Percentiles rank a stretch among this genome's conserved stretches.
Conservation (phyloP, 768 basidiomycete genomes). For the Mycena capillaripes region DNA sequence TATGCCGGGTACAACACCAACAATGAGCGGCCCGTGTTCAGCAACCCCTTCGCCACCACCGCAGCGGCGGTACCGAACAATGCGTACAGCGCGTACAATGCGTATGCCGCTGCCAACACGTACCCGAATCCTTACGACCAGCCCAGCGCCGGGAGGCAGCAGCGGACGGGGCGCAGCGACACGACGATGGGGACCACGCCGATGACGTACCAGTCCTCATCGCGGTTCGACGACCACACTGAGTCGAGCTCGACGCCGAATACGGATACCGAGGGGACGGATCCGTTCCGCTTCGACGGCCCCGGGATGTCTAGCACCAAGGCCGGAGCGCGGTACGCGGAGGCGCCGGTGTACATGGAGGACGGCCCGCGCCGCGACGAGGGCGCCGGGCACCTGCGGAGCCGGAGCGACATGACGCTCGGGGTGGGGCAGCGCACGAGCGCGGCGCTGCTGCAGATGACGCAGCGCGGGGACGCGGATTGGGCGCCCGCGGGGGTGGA, state of each 20-base stretch:
- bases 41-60: no score
- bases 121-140: no score
- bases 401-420: not conserved
- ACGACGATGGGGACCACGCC: conserved; percentile 32
- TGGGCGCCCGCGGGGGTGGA: conserved; percentile 32
- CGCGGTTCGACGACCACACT: conserved; percentile 7
- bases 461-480: conserved; percentile 30
- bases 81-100: not conserved
- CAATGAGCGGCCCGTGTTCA: no score
- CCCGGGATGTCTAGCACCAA: conserved; percentile 6
- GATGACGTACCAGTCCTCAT: conserved; percentile 3
- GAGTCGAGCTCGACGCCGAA: conserved; percentile 14
- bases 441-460: conserved; percentile 38
- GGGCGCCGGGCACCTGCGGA: not conserved
- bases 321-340: not conserved
- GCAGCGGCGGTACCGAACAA: not conserved
- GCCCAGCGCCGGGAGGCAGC: not conserved
- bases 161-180: conserved; percentile 25
- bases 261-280: conserved; percentile 26
- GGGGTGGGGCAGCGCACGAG: conserved; percentile 3
- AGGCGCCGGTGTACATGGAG: conserved; percentile 23
- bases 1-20: no score
- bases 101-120: not conserved
- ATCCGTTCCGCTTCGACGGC: conserved; percentile 32
- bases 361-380: conserved; percentile 25